Evolutionary conservation across 192 early-diverging fungal species (phyloP), one percentile per base, ranked within the genome.

Genomic region (Coemansia erecta): DNA sequence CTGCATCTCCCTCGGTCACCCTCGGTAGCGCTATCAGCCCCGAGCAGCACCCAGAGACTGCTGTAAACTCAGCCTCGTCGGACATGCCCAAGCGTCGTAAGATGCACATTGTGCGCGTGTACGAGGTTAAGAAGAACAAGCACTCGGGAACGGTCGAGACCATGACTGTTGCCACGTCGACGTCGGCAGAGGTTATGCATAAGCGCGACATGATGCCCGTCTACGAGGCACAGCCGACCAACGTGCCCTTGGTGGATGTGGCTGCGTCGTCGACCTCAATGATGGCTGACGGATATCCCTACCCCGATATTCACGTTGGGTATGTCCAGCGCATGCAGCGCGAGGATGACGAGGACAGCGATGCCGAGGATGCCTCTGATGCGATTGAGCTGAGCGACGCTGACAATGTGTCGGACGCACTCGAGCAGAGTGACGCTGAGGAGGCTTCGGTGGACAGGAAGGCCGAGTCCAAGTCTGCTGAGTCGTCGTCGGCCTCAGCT

Each of bases 71-170:
- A 1, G 40, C 40, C 1, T 53, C 48, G 5, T 39, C 58, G 11
- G 66, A 59, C 0, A 7, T 12, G 10, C 26, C 63, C 50, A 66
- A 62, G 58, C 67, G 61, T 59, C 73, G 73, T 63, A 77, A 77
- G 68, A 77, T 77, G 73, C 73, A 65, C 35, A 60, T 77, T 43
- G 73, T 77, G 56, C 68, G 64, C 26, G 73, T 77, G 17, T 77
- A 63, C 52, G 67, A 77, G 67, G 73, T 77, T 28, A 77, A 77
- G 73, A 77, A 77, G 64, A 77, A 67, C 72, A 68, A 70, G 63
- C 51, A 51, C 51, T 26, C 45, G 18, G 41, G 48, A 6, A 61
- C 47, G 22, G 53, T 31, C 53, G 48, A 48, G 12, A 40, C 58
- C 10, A 19, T 40, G 6, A 56, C 53, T 9, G n/a, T 48, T 1